Base-by-base conservation (phyloP, 495 filamentous ascomycete genomes). In the Penicillium pulvis region DNA sequence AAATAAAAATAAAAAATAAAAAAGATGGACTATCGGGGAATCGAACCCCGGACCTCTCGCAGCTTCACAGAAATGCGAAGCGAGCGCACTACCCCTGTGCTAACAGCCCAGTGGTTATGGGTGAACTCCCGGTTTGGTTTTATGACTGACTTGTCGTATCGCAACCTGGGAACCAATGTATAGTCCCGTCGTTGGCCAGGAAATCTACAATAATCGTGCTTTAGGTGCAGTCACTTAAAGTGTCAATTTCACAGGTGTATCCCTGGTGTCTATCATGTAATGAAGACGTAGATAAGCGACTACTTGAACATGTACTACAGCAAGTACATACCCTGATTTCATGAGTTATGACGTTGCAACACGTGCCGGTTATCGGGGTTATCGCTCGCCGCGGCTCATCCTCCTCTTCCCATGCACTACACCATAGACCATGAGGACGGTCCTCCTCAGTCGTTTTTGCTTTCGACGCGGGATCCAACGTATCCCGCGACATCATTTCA, bases 361-460 rank as follows among this genome's bases (percentile, higher is more conserved):
- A 66, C 59, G 64, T 66, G 64, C 62, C 56, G 51, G 44, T 58
- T 64, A 64, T 64, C 62, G 35, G 53, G 54, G 24, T 56, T 55
- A 61, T 60, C 62, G 55, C 52, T 44, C 56, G 51, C 31, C 56
- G 42, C 43, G 24, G 46, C 33, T 36, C 53, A 36, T 44, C 46
- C 35, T 52, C 35, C 49, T 41, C 24, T 49, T 56, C 47, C 50
- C 50, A 59, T 56, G 55, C 57, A 48, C 43, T 26, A 58, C 31
- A 54, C 58, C 66, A 67, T 69, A 36, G 66, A 79, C 55, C 58
- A 86, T 87, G 84, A 83, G 79, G 81, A 72, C 75, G 75, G 79
- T 81, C 67, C 63, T 75, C 57, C 62, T 82, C 59, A 74, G 83
- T 77, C 82, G 83, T 67, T 77, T 79, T 66, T 85, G 79, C 72